Evolutionary conservation across 768 basidiomycete genomes (phyloP).

Genomic region (Sporobolomyces pararoseus): DNA sequence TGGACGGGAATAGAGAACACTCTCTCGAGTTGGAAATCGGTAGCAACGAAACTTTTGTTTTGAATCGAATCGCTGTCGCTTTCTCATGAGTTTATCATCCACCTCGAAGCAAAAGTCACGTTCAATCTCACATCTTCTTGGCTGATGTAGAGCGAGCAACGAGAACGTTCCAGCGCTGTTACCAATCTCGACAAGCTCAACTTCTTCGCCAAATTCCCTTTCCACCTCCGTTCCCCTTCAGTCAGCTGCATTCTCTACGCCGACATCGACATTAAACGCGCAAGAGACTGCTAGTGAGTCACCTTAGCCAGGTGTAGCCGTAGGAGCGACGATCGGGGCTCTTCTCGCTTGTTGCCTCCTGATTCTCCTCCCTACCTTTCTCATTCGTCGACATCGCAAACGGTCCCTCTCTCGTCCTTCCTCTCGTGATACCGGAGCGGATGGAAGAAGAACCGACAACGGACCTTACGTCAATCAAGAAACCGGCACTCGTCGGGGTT

Average conservation of each 20-base stretch:
- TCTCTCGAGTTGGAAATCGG: neutral
- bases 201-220: neutral
- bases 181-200: neutral
- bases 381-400: neutral
- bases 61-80: slow-evolving; percentile 9
- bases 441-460: too few species aligned
- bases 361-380: neutral
- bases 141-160: too few species aligned
- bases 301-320: neutral
- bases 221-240: neutral
- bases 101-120: too few species aligned
- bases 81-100: slow-evolving; percentile 12
- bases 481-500: neutral
- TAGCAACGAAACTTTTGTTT: neutral
- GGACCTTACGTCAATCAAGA: slow-evolving; percentile 12
- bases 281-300: neutral
- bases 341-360: neutral
- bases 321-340: neutral
- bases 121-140: too few species aligned
- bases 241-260: neutral
- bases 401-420: neutral
- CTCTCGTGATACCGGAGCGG: too few species aligned
- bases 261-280: neutral
- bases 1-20: neutral
- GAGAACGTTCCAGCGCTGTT: neutral